phyloP scores from a whole-genome alignment of 352 stramenopile genomes.

The Peronosclerospora sorghi region DNA sequence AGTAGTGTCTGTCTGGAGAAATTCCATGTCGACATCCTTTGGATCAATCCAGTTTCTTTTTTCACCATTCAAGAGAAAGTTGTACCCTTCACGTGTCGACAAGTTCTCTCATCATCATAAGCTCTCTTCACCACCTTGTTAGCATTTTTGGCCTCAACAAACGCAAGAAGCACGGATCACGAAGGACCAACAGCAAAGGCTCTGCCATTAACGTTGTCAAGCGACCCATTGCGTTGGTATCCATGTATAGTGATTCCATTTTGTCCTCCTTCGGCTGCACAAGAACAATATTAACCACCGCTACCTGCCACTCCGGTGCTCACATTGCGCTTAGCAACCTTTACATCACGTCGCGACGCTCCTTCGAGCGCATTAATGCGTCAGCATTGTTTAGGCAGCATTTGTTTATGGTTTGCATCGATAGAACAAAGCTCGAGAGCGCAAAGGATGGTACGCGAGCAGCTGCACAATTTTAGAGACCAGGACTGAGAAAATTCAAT shows the following conservation, averaged over 20 bases:
- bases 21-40: too few relatives aligned
- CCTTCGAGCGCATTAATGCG: constrained; percentile 67
- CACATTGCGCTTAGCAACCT: constrained; percentile 59
- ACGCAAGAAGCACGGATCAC: constrained; percentile 60
- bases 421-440: constrained; percentile 47
- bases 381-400: constrained; percentile 45
- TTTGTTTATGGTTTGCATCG: too few relatives aligned
- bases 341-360: constrained; percentile 64
- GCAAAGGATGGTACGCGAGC: constrained; percentile 61
- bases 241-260: constrained; percentile 47
- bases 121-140: constrained; percentile 43
- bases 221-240: constrained; percentile 70
- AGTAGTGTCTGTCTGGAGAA: too few relatives aligned
- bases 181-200: constrained; percentile 39
- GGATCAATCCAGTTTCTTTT: too few relatives aligned
- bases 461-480: constrained; percentile 51
- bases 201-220: constrained; percentile 48
- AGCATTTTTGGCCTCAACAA: constrained; percentile 59
- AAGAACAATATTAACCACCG: constrained; percentile 33
- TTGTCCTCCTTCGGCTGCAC: constrained; percentile 23
- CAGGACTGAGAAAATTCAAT: constrained; percentile 56
- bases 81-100: constrained; percentile 42
- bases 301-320: constrained; percentile 37
- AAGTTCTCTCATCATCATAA: constrained; percentile 44
- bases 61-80: too few relatives aligned